Conservation (phyloP, 2,329 filamentous ascomycete species). For the Sclerotinia spermophila region DNA sequence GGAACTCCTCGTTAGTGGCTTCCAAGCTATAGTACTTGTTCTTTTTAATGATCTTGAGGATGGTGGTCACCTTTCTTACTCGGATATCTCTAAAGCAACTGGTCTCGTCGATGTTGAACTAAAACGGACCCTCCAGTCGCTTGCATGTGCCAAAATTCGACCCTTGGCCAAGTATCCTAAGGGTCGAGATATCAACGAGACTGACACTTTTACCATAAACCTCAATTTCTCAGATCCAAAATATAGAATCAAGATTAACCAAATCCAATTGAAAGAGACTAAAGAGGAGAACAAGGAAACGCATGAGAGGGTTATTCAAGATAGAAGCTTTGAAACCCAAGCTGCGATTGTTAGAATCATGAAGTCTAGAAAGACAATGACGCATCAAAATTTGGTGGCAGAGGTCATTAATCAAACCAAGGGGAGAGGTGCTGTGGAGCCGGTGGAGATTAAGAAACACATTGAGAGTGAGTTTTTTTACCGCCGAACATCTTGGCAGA, state of each 20-base stretch:
- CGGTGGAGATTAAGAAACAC: slow-evolving; percentile 89
- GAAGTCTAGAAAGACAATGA: slow-evolving; percentile 88
- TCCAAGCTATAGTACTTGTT: slow-evolving; percentile 86
- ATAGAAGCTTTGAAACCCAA: slow-evolving; percentile 93
- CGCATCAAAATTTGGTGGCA: slow-evolving; percentile 79
- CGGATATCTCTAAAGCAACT: slow-evolving; percentile 70
- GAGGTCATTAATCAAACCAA: slow-evolving; percentile 92
- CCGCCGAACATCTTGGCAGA: slow-evolving; percentile 17
- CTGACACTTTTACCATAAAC: slow-evolving; percentile 85
- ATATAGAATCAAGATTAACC: slow-evolving; percentile 95
- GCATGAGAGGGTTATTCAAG: slow-evolving; percentile 82
- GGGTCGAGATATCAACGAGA: slow-evolving; percentile 71
- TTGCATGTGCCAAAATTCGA: slow-evolving; percentile 85
- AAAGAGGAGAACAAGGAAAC: slow-evolving; percentile 92
- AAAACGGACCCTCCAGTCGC: slow-evolving; percentile 85
- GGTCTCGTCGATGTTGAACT: slow-evolving; percentile 75
- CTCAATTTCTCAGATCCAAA: slow-evolving; percentile 72
- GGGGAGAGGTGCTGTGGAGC: slow-evolving; percentile 79
- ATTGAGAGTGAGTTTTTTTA: slow-evolving; percentile 71
- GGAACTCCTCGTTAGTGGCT: slow-evolving; percentile 85
- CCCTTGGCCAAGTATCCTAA: slow-evolving; percentile 84
- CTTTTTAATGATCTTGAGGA: slow-evolving; percentile 73
- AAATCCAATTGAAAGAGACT: slow-evolving; percentile 95
- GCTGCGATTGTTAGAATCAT: slow-evolving; percentile 95
- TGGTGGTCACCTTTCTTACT: slow-evolving; percentile 66